Base-by-base conservation (phyloP, 495 filamentous ascomycete species). In the Hyaloscypha finlandica region DNA sequence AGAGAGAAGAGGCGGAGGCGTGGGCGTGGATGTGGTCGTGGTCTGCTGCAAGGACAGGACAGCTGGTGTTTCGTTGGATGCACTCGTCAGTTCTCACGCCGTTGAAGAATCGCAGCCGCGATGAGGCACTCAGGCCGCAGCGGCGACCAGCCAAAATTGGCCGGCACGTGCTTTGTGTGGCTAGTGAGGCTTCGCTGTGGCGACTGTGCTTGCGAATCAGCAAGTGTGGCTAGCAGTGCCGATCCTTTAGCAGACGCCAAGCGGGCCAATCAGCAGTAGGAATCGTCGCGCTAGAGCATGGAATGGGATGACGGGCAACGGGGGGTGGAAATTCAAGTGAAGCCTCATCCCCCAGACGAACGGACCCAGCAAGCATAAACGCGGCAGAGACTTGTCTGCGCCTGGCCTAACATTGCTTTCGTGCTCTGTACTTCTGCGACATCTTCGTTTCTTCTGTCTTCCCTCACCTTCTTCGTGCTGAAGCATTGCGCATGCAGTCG, bases 21-120 rank as follows among this genome's bases (percentile, higher is more conserved):
- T 64, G 48, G 57, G 37, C 33, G 57, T 39, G 59, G 31, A 20
- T 14, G 30, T 64, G 48, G 35, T 55, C 22, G 51, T 32, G 61
- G 61, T 29, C 25, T 33, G 45, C 25, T 31, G 29, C 33, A 25
- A 25, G 2, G 55, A 59, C 35, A 29, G 64, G 64, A 67, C 65
- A 62, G 48, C 48, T 67, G 65, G 65, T 67, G 65, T 61, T 67
- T 66, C 48, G 51, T 37, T 48, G 56, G 8, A 19, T 30, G 51
- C 6, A 53, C 22, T 25, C 22, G 53, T 48, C 42, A 48, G 42
- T 48, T 4, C 16, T 48, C 16, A 0, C 6, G 42, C 1, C 16
- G 42, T 12, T 19, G 42, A 6, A 31, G 22, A 29, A 56, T 25
- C 0, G 19, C 6, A 1, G 5, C n/a, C 0, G 19, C n/a, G 29